These are phyloP conservation scores for Rosa lucieae DNA, from an alignment of 306 rosid species.

Conservation along the genomic window DNA sequence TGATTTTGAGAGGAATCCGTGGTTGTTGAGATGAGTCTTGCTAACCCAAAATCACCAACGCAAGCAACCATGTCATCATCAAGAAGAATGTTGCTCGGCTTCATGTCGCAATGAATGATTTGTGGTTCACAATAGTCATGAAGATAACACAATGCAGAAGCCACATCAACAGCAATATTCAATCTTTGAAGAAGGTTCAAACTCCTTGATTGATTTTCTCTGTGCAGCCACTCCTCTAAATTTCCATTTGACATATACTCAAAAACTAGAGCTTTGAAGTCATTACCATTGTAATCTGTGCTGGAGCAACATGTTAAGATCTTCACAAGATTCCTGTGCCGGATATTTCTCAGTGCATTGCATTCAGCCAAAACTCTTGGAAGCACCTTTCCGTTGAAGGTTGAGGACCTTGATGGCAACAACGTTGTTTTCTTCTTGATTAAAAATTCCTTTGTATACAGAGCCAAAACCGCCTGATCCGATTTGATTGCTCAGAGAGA, in stretches of 20 bases:
- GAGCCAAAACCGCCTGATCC: slow-evolving; percentile 44
- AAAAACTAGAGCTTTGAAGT: slow-evolving; percentile 41
- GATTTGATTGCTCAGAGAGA: slow-evolving; percentile 26
- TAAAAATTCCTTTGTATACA: slow-evolving; percentile 40
- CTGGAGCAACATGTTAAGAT: slow-evolving; percentile 39
- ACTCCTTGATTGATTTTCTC: slow-evolving; percentile 10
- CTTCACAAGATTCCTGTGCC: too few relatives aligned
- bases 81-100: slow-evolving; percentile 44
- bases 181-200: slow-evolving; percentile 33
- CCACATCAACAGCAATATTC: slow-evolving; percentile 35
- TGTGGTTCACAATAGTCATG: slow-evolving; percentile 35
- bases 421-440: background rate
- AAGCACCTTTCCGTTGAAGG: slow-evolving; percentile 43
- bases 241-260: slow-evolving; percentile 43
- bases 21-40: slow-evolving; percentile 22
- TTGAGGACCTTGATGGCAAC: slow-evolving; percentile 46
- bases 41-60: slow-evolving; percentile 46
- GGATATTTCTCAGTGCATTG: slow-evolving; percentile 30
- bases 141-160: slow-evolving; percentile 39
- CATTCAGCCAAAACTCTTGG: slow-evolving; percentile 45
- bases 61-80: slow-evolving; percentile 37
- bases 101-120: slow-evolving; percentile 45
- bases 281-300: slow-evolving; percentile 26
- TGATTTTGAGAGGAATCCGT: background rate
- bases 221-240: slow-evolving; percentile 37